Evolutionary conservation across 306 rosid genomes (phyloP).

Genomic region (Pterocarpus macrocarpus): DNA sequence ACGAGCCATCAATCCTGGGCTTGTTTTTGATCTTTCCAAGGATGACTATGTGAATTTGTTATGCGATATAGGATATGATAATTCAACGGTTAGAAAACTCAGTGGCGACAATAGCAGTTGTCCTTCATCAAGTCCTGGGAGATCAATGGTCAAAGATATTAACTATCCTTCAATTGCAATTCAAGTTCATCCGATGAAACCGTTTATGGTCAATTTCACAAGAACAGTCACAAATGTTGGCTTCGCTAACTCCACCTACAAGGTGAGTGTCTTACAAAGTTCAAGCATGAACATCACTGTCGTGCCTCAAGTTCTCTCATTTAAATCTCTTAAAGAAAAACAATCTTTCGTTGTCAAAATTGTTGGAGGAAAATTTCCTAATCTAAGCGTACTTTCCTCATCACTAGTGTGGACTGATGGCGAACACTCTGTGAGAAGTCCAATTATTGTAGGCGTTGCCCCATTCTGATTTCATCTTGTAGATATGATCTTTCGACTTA

Average conservation of each 20-base stretch:
- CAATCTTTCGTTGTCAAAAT: conserved; percentile 48
- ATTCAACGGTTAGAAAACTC: neutral
- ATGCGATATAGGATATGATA: neutral
- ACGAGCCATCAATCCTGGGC: neutral
- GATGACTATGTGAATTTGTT: neutral
- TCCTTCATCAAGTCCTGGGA: neutral
- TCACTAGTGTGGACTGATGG: conserved; percentile 56
- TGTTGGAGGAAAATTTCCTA: conserved; percentile 2
- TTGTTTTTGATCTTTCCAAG: neutral
- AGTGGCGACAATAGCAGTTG: neutral
- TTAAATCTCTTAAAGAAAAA: conserved; percentile 48
- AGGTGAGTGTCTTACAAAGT: conserved; percentile 1
- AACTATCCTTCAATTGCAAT: conserved; percentile 1
- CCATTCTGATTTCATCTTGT: neutral
- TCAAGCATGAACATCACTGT: conserved; percentile 36
- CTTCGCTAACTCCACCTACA: conserved; percentile 39
- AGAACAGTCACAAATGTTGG: conserved; percentile 37
- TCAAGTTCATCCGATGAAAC: neutral
- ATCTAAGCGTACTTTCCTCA: neutral
- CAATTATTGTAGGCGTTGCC: conserved; percentile 32
- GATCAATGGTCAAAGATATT: neutral
- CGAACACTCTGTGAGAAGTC: conserved; percentile 49
- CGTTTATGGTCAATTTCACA: neutral
- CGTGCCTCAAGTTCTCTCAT: conserved; percentile 48
- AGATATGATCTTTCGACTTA: neutral